These are phyloP conservation scores for Cajanus cajan DNA, from an alignment of 306 rosid species.

Conservation along the genomic window DNA sequence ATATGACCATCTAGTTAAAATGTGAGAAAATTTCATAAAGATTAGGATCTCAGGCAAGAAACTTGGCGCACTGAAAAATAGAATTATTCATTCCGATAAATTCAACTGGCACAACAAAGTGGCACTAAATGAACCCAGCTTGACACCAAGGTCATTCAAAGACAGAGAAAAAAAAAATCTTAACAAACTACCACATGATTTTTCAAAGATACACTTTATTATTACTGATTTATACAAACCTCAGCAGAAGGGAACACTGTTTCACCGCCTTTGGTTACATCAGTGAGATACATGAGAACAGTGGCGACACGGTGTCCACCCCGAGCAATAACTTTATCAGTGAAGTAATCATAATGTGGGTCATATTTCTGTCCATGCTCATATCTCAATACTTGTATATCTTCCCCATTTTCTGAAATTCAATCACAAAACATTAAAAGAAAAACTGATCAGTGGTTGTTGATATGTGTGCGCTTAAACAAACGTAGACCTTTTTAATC, in stretches of 20 bases:
- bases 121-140: neutral
- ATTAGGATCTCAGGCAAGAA: neutral
- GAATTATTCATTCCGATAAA: neutral
- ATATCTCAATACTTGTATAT: constrained; percentile 93
- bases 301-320: constrained; percentile 95
- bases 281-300: constrained; percentile 89
- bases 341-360: constrained; percentile 85
- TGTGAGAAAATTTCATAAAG: neutral
- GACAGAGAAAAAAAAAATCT: neutral
- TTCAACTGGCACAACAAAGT: constrained; percentile 7
- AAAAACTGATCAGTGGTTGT: constrained; percentile 10
- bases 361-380: constrained; percentile 98
- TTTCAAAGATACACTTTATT: neutral
- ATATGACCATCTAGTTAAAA: constrained; percentile 5
- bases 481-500: neutral
- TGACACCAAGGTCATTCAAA: neutral
- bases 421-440: constrained; percentile 24
- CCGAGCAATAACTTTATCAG: constrained; percentile 80
- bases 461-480: neutral
- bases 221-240: constrained; percentile 53
- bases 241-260: constrained; percentile 90
- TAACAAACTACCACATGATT: neutral
- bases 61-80: neutral
- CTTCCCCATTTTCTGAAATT: constrained; percentile 94
- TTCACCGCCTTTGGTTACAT: constrained; percentile 92